These are phyloP conservation scores for Cicer arietinum DNA, from an alignment of 306 rosid species.

Conservation along the genomic window DNA sequence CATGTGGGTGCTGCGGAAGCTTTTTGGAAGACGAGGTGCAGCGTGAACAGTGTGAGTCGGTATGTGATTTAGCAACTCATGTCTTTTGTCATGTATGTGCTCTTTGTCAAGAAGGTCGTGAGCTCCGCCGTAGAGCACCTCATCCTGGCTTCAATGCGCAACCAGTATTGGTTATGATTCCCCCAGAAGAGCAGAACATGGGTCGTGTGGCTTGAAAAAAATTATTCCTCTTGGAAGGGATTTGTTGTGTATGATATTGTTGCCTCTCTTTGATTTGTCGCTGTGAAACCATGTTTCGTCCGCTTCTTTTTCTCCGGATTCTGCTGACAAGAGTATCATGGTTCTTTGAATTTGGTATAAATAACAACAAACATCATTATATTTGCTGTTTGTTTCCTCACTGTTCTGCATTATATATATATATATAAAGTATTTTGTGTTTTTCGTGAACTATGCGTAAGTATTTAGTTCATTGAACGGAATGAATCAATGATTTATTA, in stretches of 20 bases:
- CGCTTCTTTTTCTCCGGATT: not conserved
- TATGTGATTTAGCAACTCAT: constrained; percentile 84
- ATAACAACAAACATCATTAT: constrained; percentile 34
- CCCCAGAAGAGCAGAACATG: constrained; percentile 90
- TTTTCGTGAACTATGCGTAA: not conserved
- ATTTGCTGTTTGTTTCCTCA: constrained; percentile 28
- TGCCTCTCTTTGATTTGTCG: constrained; percentile 29
- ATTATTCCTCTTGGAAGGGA: constrained; percentile 11
- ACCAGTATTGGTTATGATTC: constrained; percentile 80
- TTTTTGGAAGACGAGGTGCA: constrained; percentile 66
- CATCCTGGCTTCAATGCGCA: constrained; percentile 92
- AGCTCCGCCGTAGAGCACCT: constrained; percentile 85
- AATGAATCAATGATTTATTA: constrained; percentile 4
- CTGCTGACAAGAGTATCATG: constrained; percentile 21
- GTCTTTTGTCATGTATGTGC: constrained; percentile 86
- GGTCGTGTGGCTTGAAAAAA: constrained; percentile 65
- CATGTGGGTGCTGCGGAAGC: constrained; percentile 91
- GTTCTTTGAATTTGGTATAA: constrained; percentile 31
- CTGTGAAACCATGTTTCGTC: constrained; percentile 18
- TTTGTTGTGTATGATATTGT: constrained; percentile 38
- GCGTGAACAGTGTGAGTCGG: constrained; percentile 77
- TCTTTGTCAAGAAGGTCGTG: constrained; percentile 97
- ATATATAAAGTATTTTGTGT: not conserved
- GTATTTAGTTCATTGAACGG: constrained; percentile 34
- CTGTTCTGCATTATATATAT: constrained; percentile 21